Base-by-base conservation (phyloP, 2,329 filamentous ascomycete species). In the Fusarium hainanense region DNA sequence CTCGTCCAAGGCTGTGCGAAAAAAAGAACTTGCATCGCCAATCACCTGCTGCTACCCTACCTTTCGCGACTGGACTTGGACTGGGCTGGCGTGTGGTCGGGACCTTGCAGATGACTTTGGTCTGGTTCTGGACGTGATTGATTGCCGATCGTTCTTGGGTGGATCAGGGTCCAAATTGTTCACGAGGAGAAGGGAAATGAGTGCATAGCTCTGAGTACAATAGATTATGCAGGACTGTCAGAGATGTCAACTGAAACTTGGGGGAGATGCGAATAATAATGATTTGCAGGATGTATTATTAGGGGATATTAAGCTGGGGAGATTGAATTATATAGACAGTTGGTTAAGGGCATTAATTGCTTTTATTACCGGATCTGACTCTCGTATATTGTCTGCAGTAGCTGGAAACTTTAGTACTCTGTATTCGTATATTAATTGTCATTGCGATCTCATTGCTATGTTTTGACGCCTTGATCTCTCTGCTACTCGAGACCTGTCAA, bases 101-200 rank as follows among this genome's bases (percentile, higher is more conserved):
- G 71, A 74, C 71, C 71, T 74, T 74, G 71, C 71, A 74, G 72
- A 56, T 68, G 49, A 63, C 34, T 54, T 47, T 65, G 59, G 40
- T 54, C 50, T 63, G 69, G 57, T 63, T 51, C 50, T 54, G 52
- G 58, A 46, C 56, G 47, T 69, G 47, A 37, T 58, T 58, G 63
- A 43, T 58, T 58, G 63, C 37, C 62, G 60, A 72, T 69, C 67
- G 58, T 61, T 47, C 41, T 60, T 60, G 46, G 23, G 68, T 68
- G 68, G 91, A 68, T 63, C 63, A 70, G 58, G 67, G 67, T 70
- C 46, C 52, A 62, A 58, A 47, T 48, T 55, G 28, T 52, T 48
- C 44, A 47, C 41, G 41, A 37, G 41, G 27, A 57, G 50, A 51
- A 51, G 43, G 28, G 54, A 44, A 48, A 52, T 52, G 49, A 52